These are phyloP conservation scores for Fusarium fracticaudum DNA, from an alignment of 2,329 filamentous ascomycete species.

Conservation along the genomic window DNA sequence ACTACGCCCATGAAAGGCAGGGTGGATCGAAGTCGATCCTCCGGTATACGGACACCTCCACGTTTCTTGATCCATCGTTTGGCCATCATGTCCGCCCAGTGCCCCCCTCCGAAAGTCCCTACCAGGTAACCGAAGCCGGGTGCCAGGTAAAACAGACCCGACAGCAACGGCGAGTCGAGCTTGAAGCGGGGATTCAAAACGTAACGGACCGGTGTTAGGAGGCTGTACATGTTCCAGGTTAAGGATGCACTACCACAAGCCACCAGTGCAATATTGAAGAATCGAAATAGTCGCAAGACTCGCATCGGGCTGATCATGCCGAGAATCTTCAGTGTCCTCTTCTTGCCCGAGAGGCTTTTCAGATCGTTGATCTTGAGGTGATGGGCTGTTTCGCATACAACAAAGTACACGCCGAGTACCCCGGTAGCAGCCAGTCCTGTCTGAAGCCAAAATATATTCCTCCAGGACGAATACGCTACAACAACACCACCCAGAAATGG, in stretches of 20 bases:
- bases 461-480: slow-evolving; percentile 77
- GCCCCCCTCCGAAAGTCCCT: slow-evolving; percentile 77
- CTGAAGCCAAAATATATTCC: slow-evolving; percentile 81
- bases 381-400: slow-evolving; percentile 79
- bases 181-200: slow-evolving; percentile 79
- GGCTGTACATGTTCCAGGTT: slow-evolving; percentile 76
- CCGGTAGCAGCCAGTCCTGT: slow-evolving; percentile 72
- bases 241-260: slow-evolving; percentile 67
- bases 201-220: slow-evolving; percentile 75
- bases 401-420: slow-evolving; percentile 67
- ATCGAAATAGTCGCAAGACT: slow-evolving; percentile 70
- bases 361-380: slow-evolving; percentile 71
- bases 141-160: slow-evolving; percentile 78
- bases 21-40: slow-evolving; percentile 72
- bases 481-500: slow-evolving; percentile 80
- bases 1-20: slow-evolving; percentile 65
- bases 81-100: slow-evolving; percentile 74
- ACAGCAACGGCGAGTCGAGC: slow-evolving; percentile 71
- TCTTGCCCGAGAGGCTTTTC: slow-evolving; percentile 57
- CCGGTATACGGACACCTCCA: slow-evolving; percentile 67
- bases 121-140: slow-evolving; percentile 75
- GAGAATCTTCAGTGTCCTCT: slow-evolving; percentile 65
- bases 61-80: slow-evolving; percentile 70
- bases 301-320: slow-evolving; percentile 73
- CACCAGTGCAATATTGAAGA: slow-evolving; percentile 73